Evolutionary conservation across 768 basidiomycete genomes (phyloP).

Genomic region (Lactarius evosmus): DNA sequence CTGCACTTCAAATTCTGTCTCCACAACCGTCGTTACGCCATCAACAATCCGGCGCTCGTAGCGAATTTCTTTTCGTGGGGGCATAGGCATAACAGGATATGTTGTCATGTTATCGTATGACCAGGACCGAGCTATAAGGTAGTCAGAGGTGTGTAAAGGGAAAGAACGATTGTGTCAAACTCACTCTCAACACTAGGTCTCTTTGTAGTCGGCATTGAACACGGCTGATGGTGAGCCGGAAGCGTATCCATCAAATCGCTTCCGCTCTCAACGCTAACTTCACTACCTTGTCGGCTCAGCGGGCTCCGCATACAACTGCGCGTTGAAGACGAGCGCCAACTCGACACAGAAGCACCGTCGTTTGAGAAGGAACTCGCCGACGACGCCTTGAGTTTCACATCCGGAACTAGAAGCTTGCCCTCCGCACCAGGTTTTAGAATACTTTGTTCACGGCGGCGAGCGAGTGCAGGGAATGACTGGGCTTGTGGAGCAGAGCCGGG

Average conservation of each 20-base stretch:
- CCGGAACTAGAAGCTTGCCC: slow-evolving; percentile 59
- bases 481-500: slow-evolving; percentile 34
- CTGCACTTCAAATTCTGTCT: slow-evolving; percentile 51
- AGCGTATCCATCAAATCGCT: slow-evolving; percentile 33
- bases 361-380: slow-evolving; percentile 32
- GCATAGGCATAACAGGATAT: slow-evolving; percentile 55
- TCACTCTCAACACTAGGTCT: slow-evolving; percentile 54
- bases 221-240: slow-evolving; percentile 31
- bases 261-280: slow-evolving; percentile 37
- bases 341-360: slow-evolving; percentile 29
- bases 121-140: slow-evolving; percentile 60
- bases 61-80: slow-evolving; percentile 47
- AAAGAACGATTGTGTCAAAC: slow-evolving; percentile 26
- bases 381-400: slow-evolving; percentile 41
- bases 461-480: slow-evolving; percentile 35
- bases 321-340: slow-evolving; percentile 27
- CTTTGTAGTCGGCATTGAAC: slow-evolving; percentile 33
- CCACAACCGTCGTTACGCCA: slow-evolving; percentile 51
- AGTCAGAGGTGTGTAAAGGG: slow-evolving; percentile 22
- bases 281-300: slow-evolving; percentile 42
- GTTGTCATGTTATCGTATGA: slow-evolving; percentile 72
- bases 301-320: slow-evolving; percentile 38
- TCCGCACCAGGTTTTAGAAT: slow-evolving; percentile 59
- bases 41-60: slow-evolving; percentile 48
- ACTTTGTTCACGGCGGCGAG: slow-evolving; percentile 48